These are phyloP conservation scores for Ustilago tritici DNA, from an alignment of 1,284 basidiomycete species.

Conservation along the genomic window DNA sequence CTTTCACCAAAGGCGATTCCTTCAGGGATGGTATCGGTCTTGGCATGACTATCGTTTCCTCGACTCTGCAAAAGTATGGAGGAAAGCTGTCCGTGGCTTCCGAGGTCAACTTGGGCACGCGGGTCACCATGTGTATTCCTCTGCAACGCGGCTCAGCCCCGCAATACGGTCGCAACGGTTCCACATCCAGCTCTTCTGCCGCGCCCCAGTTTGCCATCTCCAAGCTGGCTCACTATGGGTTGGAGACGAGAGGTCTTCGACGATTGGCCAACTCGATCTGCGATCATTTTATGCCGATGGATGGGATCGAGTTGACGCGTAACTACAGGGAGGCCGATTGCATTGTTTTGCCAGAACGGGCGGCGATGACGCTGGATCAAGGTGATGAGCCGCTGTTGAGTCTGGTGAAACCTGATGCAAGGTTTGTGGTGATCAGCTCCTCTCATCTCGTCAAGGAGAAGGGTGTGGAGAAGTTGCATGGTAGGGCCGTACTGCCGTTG, in stretches of 20 bases:
- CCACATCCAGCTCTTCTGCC: not conserved
- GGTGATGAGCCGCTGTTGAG: constrained; percentile 18
- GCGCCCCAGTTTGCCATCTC: constrained; percentile 21
- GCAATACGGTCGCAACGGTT: constrained; percentile 17
- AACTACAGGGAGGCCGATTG: constrained; percentile 41
- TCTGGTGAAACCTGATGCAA: constrained; percentile 25
- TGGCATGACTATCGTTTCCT: constrained; percentile 58
- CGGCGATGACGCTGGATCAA: constrained; percentile 13
- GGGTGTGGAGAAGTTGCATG: constrained; percentile 28
- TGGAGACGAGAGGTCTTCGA: constrained; percentile 41
- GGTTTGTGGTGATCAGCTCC: constrained; percentile 34
- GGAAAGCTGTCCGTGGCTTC: constrained; percentile 51
- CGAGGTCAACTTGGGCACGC: constrained; percentile 51
- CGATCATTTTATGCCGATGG: constrained; percentile 34
- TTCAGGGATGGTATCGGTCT: constrained; percentile 59
- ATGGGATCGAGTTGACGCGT: constrained; percentile 30
- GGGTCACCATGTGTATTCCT: constrained; percentile 49
- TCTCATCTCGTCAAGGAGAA: constrained; percentile 18
- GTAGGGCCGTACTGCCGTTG: constrained; percentile 39
- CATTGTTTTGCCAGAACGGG: constrained; percentile 35
- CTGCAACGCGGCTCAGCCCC: constrained; percentile 10
- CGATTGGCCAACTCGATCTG: constrained; percentile 35
- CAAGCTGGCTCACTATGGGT: constrained; percentile 33
- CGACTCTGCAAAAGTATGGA: constrained; percentile 45
- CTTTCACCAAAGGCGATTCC: constrained; percentile 56